phyloP scores from a whole-genome alignment of 345 rosid species.

The Bretschneidera sinensis region DNA sequence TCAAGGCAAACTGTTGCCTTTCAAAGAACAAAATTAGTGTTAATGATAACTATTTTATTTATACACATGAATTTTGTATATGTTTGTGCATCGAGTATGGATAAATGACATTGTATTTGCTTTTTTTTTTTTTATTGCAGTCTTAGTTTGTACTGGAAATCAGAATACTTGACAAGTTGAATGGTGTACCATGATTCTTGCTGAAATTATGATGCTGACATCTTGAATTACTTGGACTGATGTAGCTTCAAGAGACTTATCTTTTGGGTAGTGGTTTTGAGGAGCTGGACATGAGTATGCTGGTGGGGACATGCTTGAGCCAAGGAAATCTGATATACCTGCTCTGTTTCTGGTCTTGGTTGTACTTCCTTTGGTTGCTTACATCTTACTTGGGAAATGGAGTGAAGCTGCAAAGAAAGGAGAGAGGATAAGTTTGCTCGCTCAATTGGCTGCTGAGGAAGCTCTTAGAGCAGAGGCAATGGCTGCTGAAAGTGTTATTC shows the following conservation, averaged over 20 bases:
- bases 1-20: too few species aligned
- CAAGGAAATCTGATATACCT: constrained; percentile 86
- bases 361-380: constrained; percentile 75
- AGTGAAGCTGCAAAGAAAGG: constrained; percentile 60
- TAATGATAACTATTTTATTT: too few species aligned
- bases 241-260: constrained; percentile 31
- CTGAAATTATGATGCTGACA: constrained; percentile 12
- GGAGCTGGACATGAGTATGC: constrained; percentile 68
- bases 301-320: constrained; percentile 84
- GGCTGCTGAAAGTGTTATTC: constrained; percentile 36
- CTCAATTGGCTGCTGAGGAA: constrained; percentile 79
- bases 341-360: constrained; percentile 71
- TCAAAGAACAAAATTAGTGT: too few species aligned
- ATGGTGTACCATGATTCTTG: constrained; percentile 10
- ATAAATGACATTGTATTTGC: too few species aligned
- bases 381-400: constrained; percentile 82
- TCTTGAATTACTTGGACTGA: constrained; percentile 20
- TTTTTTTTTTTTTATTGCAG: not conserved
- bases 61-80: not conserved
- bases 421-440: constrained; percentile 56
- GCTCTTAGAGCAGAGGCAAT: constrained; percentile 51
- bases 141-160: constrained; percentile 1
- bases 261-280: constrained; percentile 19
- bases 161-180: constrained; percentile 13
- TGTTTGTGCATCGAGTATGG: not conserved